Base-by-base conservation (phyloP, 495 filamentous ascomycete genomes). In the Lophiostoma macrostomum region DNA sequence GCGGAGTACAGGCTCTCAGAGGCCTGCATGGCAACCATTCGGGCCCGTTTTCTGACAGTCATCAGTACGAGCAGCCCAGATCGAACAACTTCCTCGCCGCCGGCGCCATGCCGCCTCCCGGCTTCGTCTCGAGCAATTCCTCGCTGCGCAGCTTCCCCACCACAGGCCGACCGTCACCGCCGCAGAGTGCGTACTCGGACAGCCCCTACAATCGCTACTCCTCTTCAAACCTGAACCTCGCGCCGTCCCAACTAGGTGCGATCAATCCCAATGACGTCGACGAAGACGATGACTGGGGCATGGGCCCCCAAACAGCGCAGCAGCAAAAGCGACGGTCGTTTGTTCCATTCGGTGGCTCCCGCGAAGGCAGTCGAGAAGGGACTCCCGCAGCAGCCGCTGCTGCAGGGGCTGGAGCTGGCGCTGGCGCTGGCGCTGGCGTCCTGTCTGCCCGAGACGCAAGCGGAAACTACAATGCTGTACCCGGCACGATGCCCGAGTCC, bases 231-330 rank as follows among this genome's bases (percentile, higher is more conserved):
- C 79, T 80, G 13, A 20, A 54, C 22, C 47, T 67, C 75, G 70
- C 49, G 66, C 60, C 50, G 67, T 53, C 51, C 71, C 47, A 47
- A 71, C 76, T 69, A 5, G 72, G 76, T 13, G 71, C 73, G 14
- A 82, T 94, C 42, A 84, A 95, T 63, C 88, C 89, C 0, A 80
- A 85, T 53, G 83, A 84, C 1, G 90, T 94, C 46, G 82, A 77
- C 2, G 90, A 96, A 61, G 88, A 85, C 6, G 90, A 95, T 60
- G 90, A 95, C 56, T 60, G 56, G 56, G 88, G 84, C 3, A 76
- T 90, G 39, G 66, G 49, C 13, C 51, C 45, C 49, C 18, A 27
- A 22, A 69, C 58, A 58, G 74, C 56, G 54, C 71, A 52, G 57
- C 71, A 65, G 65, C 71, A 67, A 20, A 67, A 62, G 36, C 67